A percentile compares a stretch with the other conserved stretches of the same genome.
Evolutionary conservation across 371 early-diverging fungal genomes (phyloP).

Genomic region (Enteropsectra breve): DNA sequence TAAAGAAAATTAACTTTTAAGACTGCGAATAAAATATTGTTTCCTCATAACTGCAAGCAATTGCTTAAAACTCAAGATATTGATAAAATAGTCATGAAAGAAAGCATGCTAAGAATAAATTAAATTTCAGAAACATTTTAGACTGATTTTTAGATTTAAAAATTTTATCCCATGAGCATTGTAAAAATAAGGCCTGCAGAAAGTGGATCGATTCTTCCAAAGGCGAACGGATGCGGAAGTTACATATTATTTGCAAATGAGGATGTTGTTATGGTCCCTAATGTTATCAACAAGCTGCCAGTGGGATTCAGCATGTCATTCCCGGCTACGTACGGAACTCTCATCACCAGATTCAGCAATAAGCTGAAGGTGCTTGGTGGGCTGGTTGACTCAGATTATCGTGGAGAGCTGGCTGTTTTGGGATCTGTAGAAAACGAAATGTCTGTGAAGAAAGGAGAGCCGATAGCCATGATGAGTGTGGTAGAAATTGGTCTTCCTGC

Average conservation of each 20-base stretch:
- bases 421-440: slow-evolving; percentile 27
- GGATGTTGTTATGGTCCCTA: slow-evolving; percentile 16
- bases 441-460: slow-evolving; percentile 36
- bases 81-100: too few relatives aligned
- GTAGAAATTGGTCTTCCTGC: slow-evolving; percentile 30
- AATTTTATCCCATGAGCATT: not conserved
- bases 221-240: not conserved
- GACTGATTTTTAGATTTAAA: not conserved
- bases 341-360: slow-evolving; percentile 12
- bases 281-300: slow-evolving; percentile 9
- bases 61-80: too few relatives aligned
- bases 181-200: not conserved
- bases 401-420: slow-evolving; percentile 54
- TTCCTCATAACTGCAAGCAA: too few relatives aligned
- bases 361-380: slow-evolving; percentile 49
- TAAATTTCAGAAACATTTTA: too few relatives aligned
- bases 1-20: too few relatives aligned
- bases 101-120: too few relatives aligned
- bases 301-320: slow-evolving; percentile 38
- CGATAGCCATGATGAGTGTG: slow-evolving; percentile 46
- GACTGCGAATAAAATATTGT: too few relatives aligned
- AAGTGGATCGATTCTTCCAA: not conserved
- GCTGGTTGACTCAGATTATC: slow-evolving; percentile 57
- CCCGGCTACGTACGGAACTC: slow-evolving; percentile 22
- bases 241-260: slow-evolving; percentile 35